A percentile compares a stretch with the other conserved stretches of the same genome.
phyloP scores from a whole-genome alignment of 192 early-diverging fungal genomes.

The Umbelopsis ramanniana region DNA sequence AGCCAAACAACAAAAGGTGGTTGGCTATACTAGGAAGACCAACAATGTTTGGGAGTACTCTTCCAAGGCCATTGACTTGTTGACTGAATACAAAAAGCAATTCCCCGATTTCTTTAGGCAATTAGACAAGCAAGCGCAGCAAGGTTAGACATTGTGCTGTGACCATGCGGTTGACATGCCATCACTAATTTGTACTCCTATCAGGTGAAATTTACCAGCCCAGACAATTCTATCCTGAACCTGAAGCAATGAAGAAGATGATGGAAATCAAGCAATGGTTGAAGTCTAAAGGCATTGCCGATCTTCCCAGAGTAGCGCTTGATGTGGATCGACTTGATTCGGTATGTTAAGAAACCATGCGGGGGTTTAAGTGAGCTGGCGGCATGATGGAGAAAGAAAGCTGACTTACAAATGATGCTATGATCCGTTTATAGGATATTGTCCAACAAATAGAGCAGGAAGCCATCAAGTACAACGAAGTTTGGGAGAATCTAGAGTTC shows the following conservation, averaged over 20 bases:
- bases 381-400: neutral
- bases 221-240: slow-evolving; percentile 62
- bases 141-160: slow-evolving; percentile 22
- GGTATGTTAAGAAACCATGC: neutral
- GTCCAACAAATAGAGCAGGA: slow-evolving; percentile 62
- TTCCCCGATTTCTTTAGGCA: slow-evolving; percentile 59
- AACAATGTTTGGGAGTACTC: slow-evolving; percentile 85
- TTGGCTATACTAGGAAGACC: slow-evolving; percentile 84
- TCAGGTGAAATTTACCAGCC: slow-evolving; percentile 63
- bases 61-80: slow-evolving; percentile 73
- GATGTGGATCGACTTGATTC: slow-evolving; percentile 52
- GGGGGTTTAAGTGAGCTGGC: neutral
- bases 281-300: slow-evolving; percentile 59
- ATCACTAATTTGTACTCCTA: neutral
- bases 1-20: slow-evolving; percentile 79
- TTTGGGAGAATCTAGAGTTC: slow-evolving; percentile 37
- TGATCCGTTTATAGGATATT: slow-evolving; percentile 46
- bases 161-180: slow-evolving; percentile 17
- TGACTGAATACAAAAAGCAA: slow-evolving; percentile 68
- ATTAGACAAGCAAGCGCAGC: slow-evolving; percentile 34
- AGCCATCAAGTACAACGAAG: slow-evolving; percentile 51
- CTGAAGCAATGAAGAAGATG: slow-evolving; percentile 48
- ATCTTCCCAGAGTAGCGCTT: slow-evolving; percentile 67
- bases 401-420: neutral
- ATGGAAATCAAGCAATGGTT: slow-evolving; percentile 68